Evolutionary conservation across 2,329 filamentous ascomycete genomes (phyloP), one percentile per base, ranked within the genome.

Genomic region (Clonostachys solani): DNA sequence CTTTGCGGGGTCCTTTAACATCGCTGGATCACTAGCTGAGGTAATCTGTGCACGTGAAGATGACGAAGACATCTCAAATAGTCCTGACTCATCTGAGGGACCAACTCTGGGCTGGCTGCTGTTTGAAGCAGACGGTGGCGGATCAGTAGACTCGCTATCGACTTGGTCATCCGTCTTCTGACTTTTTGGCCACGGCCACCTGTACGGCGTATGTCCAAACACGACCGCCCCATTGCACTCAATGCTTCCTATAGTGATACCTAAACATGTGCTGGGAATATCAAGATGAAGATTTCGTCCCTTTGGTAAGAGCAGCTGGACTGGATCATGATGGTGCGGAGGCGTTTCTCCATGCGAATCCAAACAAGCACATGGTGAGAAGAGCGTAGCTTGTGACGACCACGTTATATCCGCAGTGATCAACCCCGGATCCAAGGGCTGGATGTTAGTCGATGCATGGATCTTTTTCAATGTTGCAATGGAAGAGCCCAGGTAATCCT

Each of bases 281-380:
- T 38, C 12, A n/a, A 38, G 12, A 12, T n/a, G 36, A 38, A 5
- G 15, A 38, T 38, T 38, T 5, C 12, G 7, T 3, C 36, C 12
- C 3, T 38, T n/a, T 38, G 36, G 36, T n/a, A 38, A 18, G 3
- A 38, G 36, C 3, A 38, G 12, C 36, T 38, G 36, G 15, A 38
- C 36, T 18, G 36, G 36, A 38, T 38, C 36, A n/a, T 38, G 12
- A n/a, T 38, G 36, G 2, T 38, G 6, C 2, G 3, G 5, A 13
- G 7, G 15, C 15, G 1, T 4, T 12, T 3, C 36, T 12, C 15
- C 3, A n/a, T n/a, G 1, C 15, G 36, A 3, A n/a, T n/a, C 15
- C 7, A n/a, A n/a, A 18, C 36, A 38, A n/a, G 36, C 36, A 12
- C 36, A 38, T 4, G 15, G 15, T n/a, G 36, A 38, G 17, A 38